Evolutionary conservation across 345 rosid species (phyloP).

Genomic region (Noccaea caerulescens): DNA sequence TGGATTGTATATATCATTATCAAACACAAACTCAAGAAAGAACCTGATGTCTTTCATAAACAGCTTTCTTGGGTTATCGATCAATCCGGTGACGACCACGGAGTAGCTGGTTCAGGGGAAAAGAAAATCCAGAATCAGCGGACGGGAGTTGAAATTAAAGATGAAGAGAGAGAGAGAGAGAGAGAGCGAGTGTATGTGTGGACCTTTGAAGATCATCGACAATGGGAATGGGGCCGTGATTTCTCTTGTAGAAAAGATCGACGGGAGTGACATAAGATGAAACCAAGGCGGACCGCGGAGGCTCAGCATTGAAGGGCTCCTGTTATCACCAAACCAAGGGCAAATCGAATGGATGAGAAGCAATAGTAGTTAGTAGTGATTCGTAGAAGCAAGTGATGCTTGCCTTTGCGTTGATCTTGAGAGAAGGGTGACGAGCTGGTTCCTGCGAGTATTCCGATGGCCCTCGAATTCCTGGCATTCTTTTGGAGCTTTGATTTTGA

Average conservation of each 20-base stretch:
- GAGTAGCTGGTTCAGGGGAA: slow-evolving; percentile 56
- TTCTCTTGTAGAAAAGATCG: slow-evolving; percentile 89
- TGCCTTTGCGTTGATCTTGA: slow-evolving; percentile 79
- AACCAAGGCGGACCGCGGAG: slow-evolving; percentile 72
- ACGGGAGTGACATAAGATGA: slow-evolving; percentile 83
- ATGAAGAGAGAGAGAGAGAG: background rate
- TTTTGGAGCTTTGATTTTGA: background rate
- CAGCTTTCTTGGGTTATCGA: slow-evolving; percentile 57
- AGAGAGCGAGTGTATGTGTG: slow-evolving; percentile 9
- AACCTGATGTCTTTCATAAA: slow-evolving; percentile 73
- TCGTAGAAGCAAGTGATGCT: background rate
- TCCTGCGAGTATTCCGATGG: slow-evolving; percentile 83
- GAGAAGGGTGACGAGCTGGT: slow-evolving; percentile 77
- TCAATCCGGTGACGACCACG: slow-evolving; percentile 57
- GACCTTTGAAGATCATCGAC: slow-evolving; percentile 76
- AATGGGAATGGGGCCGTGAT: slow-evolving; percentile 92
- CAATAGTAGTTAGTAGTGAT: too few species aligned
- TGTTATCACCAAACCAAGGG: slow-evolving; percentile 35
- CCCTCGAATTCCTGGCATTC: slow-evolving; percentile 77
- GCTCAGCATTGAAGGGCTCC: slow-evolving; percentile 97
- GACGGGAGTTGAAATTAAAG: background rate
- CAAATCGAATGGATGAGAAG: background rate
- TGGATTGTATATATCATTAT: too few species aligned
- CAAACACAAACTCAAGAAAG: too few species aligned
- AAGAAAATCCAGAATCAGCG: slow-evolving; percentile 24